These are phyloP conservation scores for Raphanus sativus DNA, from an alignment of 345 rosid species.

Conservation along the genomic window DNA sequence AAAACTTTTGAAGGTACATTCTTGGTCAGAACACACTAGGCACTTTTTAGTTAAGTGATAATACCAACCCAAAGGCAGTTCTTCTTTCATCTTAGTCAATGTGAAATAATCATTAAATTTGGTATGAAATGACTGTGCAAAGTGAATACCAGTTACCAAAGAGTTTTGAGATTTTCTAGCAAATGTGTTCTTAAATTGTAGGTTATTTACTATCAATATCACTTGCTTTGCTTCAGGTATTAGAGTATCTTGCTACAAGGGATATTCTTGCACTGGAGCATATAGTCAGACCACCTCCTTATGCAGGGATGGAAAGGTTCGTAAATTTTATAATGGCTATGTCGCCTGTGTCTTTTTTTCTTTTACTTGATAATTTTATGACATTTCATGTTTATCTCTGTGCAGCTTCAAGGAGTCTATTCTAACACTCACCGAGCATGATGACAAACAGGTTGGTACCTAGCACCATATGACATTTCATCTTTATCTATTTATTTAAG, in stretches of 20 bases:
- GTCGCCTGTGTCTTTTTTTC: conserved; percentile 7
- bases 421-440: conserved; percentile 93
- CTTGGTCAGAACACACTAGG: conserved; percentile 4
- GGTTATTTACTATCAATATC: conserved; percentile 10
- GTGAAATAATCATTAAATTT: neutral
- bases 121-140: conserved; percentile 3
- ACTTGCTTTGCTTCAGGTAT: conserved; percentile 54
- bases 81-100: neutral
- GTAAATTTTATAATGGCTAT: neutral
- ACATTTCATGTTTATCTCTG: conserved; percentile 15
- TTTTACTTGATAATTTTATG: conserved; percentile 7
- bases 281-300: neutral
- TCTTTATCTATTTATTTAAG: conserved; percentile 2
- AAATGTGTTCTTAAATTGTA: conserved; percentile 2
- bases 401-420: conserved; percentile 91
- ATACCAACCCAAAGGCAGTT: conserved; percentile 23
- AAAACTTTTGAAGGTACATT: conserved; percentile 86
- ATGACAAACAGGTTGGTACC: conserved; percentile 36
- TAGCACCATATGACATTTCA: no score
- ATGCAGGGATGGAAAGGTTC: conserved; percentile 91
- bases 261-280: conserved; percentile 27
- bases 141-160: neutral
- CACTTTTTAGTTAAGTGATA: neutral
- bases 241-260: conserved; percentile 78
- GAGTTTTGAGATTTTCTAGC: neutral